Evolutionary conservation across 2,329 filamentous ascomycete species (phyloP).

Genomic region (Ceratocystis albifundus): DNA sequence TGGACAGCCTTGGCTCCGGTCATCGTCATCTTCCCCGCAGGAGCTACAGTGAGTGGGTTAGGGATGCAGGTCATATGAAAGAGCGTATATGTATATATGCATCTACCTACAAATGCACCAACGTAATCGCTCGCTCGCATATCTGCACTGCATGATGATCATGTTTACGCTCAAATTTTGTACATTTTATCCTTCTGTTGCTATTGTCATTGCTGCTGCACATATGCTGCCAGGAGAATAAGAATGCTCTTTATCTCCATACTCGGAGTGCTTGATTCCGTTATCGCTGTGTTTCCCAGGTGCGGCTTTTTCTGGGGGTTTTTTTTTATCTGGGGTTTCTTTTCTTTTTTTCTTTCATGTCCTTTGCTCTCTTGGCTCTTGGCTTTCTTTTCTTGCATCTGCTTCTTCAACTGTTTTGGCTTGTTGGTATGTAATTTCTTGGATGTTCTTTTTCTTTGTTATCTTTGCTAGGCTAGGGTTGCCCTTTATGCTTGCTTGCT

Average conservation of each 20-base stretch:
- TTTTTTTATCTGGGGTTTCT: no score
- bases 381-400: conserved; percentile 16
- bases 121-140: not conserved
- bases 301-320: not conserved
- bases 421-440: conserved; percentile 12
- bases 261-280: conserved; percentile 19
- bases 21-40: not conserved
- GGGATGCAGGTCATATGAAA: no score
- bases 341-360: no score
- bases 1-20: not conserved
- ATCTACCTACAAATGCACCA: not conserved
- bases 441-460: not conserved
- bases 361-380: not conserved
- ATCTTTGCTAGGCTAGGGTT: not conserved
- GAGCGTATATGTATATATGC: not conserved
- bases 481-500: not conserved
- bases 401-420: conserved; percentile 2
- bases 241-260: not conserved
- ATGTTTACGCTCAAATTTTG: not conserved
- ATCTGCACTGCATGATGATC: not conserved
- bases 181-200: not conserved
- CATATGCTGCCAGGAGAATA: not conserved
- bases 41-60: not conserved
- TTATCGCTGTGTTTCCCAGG: conserved; percentile 8
- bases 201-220: not conserved